Percentiles rank a stretch among this genome's conserved stretches.
Evolutionary conservation across 441 rosid species (phyloP).

Genomic region (Syzygium malaccense): DNA sequence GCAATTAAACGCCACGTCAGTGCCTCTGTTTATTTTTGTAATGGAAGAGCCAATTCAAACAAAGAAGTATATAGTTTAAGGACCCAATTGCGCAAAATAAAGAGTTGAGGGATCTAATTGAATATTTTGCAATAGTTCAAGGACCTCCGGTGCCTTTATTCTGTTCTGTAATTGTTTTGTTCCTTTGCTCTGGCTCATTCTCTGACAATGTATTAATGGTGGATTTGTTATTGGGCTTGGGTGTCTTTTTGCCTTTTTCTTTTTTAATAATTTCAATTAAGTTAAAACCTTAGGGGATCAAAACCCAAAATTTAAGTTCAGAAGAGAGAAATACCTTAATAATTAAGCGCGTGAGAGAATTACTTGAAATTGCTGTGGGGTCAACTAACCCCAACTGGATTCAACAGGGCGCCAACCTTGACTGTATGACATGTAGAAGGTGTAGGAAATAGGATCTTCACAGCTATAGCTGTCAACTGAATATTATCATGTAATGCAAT

Average conservation of each 20-base stretch:
- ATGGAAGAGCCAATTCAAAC: not conserved
- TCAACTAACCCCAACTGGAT: not conserved
- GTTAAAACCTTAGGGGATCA: not conserved
- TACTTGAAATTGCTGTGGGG: not conserved
- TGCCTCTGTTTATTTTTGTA: not conserved
- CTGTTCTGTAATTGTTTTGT: not conserved
- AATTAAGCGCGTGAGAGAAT: not conserved
- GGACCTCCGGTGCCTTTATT: not conserved
- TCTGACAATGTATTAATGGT: not conserved
- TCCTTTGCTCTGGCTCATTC: not conserved
- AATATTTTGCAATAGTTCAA: not conserved
- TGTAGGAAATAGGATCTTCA: not conserved
- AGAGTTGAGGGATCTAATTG: not conserved
- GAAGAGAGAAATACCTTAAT: not conserved
- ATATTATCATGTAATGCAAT: not conserved
- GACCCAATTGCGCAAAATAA: not conserved
- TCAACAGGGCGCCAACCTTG: not conserved
- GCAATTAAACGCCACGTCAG: not conserved
- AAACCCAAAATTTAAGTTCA: not conserved
- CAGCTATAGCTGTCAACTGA: not conserved
- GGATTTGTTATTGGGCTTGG: not conserved
- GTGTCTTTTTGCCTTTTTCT: not conserved
- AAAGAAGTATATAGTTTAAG: not conserved
- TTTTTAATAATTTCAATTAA: not conserved
- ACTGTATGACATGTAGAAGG: not conserved